A percentile compares a stretch with the other conserved stretches of the same genome.
Conservation (phyloP, 78 protist genomes). For the Guillardia theta region DNA sequence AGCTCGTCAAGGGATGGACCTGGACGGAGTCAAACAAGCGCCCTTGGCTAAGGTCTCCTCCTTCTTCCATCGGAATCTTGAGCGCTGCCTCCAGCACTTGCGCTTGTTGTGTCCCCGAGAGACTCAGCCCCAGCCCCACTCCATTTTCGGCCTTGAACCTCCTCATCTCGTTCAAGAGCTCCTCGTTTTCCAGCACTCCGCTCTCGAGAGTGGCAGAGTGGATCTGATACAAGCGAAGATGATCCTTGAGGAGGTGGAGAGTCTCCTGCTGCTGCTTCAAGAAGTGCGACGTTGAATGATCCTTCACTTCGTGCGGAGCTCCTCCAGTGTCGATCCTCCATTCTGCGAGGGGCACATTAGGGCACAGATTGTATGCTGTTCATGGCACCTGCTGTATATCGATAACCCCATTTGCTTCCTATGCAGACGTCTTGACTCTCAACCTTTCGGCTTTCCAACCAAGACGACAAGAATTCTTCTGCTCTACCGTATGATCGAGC, state of each 20-base stretch:
- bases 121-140: not conserved
- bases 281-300: not conserved
- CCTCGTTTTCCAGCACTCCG: not conserved
- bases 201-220: not conserved
- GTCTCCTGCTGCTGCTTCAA: not conserved
- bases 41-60: not conserved
- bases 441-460: not conserved
- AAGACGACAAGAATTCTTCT: not conserved
- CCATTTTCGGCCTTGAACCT: not conserved
- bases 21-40: conserved; percentile 4
- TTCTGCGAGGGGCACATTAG: no score
- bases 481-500: not conserved
- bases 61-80: not conserved
- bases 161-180: not conserved
- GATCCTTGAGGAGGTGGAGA: not conserved
- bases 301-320: conserved; percentile 24
- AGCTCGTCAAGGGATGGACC: not conserved
- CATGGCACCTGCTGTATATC: conserved; percentile 33
- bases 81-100: not conserved
- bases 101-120: not conserved
- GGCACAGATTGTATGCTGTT: no score
- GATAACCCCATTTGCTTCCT: conserved; percentile 15
- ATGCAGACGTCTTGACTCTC: not conserved
- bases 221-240: not conserved
- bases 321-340: not conserved